A percentile compares a stretch with the other conserved stretches of the same genome.
These are phyloP conservation scores for Beta vulgaris DNA, from an alignment of 148 eudicot species.

Conservation along the genomic window DNA sequence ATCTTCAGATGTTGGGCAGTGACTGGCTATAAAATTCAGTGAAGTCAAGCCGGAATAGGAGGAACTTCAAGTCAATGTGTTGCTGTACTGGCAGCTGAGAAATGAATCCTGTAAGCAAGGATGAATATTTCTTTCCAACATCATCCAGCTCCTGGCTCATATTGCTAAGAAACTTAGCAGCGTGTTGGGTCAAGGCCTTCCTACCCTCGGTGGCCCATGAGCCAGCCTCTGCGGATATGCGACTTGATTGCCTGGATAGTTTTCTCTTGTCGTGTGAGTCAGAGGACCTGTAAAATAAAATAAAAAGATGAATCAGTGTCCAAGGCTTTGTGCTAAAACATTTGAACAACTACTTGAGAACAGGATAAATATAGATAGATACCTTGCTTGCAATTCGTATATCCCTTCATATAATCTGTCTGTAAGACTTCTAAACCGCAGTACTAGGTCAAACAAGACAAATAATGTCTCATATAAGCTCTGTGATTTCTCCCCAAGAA, in stretches of 20 bases:
- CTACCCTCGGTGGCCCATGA: constrained; percentile 84
- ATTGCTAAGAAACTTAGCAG: constrained; percentile 64
- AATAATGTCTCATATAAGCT: constrained; percentile 64
- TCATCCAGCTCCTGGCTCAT: constrained; percentile 76
- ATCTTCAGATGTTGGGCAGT: constrained; percentile 32
- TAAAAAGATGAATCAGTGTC: neutral
- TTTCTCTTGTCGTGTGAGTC: constrained; percentile 54
- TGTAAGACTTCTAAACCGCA: constrained; percentile 80
- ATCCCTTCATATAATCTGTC: constrained; percentile 93
- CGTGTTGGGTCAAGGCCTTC: constrained; percentile 77
- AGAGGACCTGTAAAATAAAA: constrained; percentile 49
- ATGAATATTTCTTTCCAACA: constrained; percentile 68
- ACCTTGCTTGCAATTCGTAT: constrained; percentile 81
- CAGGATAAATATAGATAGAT: constrained; percentile 22
- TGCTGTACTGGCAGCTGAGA: constrained; percentile 85
- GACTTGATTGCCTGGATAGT: constrained; percentile 32
- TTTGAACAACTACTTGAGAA: neutral
- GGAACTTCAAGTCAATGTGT: constrained; percentile 92
- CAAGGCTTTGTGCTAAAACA: neutral
- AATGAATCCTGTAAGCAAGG: constrained; percentile 76
- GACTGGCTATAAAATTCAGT: constrained; percentile 80
- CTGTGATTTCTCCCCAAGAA: constrained; percentile 85
- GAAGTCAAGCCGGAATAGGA: constrained; percentile 88
- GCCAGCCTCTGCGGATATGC: constrained; percentile 55
- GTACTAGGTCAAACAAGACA: constrained; percentile 72